Evolutionary conservation across 2,329 filamentous ascomycete species (phyloP), one percentile per base, ranked within the genome.

Genomic region (Talaromyces atroroseus): DNA sequence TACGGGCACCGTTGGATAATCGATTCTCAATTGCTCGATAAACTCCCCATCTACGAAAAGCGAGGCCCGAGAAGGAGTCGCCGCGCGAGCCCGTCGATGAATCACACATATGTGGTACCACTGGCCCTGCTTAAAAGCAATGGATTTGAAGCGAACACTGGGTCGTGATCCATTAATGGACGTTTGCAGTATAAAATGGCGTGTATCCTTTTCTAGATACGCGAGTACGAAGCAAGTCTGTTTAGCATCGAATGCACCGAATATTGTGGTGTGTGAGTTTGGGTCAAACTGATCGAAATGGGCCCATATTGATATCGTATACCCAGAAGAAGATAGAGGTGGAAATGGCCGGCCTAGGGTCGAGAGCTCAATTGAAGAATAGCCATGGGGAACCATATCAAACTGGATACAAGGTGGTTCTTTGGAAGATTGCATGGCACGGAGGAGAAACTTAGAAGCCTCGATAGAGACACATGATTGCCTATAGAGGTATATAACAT

Each of bases 101-200:
- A 94, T 89, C 59, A 99, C 76, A 45, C 87, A 90, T 64, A 99
- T 83, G 71, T 99, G 94, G 71, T 99, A 99, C 94, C 94, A 99
- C 64, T 78, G 81, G 54, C 85, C 82, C 60, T 88, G 81, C 63
- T 85, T 78, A 66, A 99, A 97, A 0, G 80, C 77, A 11, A 86
- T 83, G 2, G 88, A 88, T 70, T 94, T 95, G 79, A 99, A 99
- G 56, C 94, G 85, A 48, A 99, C 89, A 71, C 92, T 97, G 2
- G 94, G 92, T 58, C 88, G 84, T 52, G 85, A 80, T 8, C 91
- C 91, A 52, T 85, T 89, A 59, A 97, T 88, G 18, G 94, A 96
- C 7, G 95, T 97, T 74, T 99, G 94, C 5, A 99, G 78, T 63
- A 99, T 99, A 63, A 99, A 88, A 72, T 96, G 94, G 59, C 83